Conservation (phyloP, 192 early-diverging fungal species). For the Backusella circina region DNA sequence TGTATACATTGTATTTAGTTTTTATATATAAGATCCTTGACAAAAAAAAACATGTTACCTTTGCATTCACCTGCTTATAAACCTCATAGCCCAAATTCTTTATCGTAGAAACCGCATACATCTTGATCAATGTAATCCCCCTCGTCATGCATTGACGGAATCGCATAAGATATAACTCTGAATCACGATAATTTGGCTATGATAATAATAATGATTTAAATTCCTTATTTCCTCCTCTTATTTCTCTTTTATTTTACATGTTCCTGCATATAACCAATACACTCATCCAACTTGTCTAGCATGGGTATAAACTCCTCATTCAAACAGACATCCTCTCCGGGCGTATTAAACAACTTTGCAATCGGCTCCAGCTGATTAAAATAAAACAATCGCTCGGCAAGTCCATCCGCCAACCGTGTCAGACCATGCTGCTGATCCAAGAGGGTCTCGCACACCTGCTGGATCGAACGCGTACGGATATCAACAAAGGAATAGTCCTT, state of each 20-base stretch:
- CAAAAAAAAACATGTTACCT: slow-evolving; percentile 16
- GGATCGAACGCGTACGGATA: slow-evolving; percentile 69
- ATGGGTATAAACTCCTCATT: slow-evolving; percentile 78
- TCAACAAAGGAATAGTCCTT: slow-evolving; percentile 77
- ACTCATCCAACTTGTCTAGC: slow-evolving; percentile 74
- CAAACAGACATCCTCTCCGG: slow-evolving; percentile 80
- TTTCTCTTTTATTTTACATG: slow-evolving; percentile 50
- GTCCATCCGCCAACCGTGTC: slow-evolving; percentile 49
- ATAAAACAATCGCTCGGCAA: slow-evolving; percentile 63
- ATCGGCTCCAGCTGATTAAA: slow-evolving; percentile 87
- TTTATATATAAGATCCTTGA: no score
- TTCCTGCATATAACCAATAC: slow-evolving; percentile 67
- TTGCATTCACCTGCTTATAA: slow-evolving; percentile 48
- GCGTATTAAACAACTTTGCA: slow-evolving; percentile 72
- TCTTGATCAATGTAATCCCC: slow-evolving; percentile 90
- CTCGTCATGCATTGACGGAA: slow-evolving; percentile 95
- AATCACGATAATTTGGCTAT: slow-evolving; percentile 75
- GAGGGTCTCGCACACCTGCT: slow-evolving; percentile 78
- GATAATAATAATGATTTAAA: no score
- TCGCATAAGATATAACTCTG: slow-evolving; percentile 90
- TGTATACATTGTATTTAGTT: no score
- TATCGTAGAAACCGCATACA: slow-evolving; percentile 74
- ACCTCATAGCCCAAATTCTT: slow-evolving; percentile 61
- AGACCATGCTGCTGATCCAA: slow-evolving; percentile 65
- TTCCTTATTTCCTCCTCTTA: background rate